Evolutionary conservation across 2,329 filamentous ascomycete genomes (phyloP).

Genomic region (Helotiales sp.): DNA sequence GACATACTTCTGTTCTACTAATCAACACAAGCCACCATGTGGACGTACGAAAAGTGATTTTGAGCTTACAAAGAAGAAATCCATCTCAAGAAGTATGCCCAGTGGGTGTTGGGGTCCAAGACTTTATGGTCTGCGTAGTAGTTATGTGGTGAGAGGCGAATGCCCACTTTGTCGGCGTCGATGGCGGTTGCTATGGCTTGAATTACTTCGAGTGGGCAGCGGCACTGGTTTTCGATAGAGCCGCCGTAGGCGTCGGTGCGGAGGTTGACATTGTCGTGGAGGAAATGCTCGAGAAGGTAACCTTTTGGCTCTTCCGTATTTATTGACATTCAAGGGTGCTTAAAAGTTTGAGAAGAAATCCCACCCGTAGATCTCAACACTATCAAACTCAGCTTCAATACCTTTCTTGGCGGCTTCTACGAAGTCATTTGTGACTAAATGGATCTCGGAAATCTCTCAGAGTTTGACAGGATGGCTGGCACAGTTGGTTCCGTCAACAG

Average conservation of each 20-base stretch:
- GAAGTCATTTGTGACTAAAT: conserved; percentile 32
- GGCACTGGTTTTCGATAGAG: conserved; percentile 53
- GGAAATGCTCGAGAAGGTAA: conserved; percentile 62
- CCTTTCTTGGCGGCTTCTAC: conserved; percentile 46
- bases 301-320: conserved; percentile 48
- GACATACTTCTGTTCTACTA: neutral
- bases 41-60: conserved; percentile 27
- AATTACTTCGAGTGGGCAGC: conserved; percentile 59
- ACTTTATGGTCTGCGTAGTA: conserved; percentile 64
- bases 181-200: conserved; percentile 54
- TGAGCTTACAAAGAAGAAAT: conserved; percentile 36
- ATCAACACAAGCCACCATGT: conserved; percentile 20
- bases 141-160: conserved; percentile 62
- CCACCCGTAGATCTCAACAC: conserved; percentile 49
- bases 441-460: conserved; percentile 45
- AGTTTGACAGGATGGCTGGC: conserved; percentile 42
- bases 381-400: conserved; percentile 57
- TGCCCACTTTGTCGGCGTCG: conserved; percentile 57
- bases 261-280: conserved; percentile 58
- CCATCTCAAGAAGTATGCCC: conserved; percentile 43
- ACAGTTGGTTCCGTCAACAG: conserved; percentile 25
- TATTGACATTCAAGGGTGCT: neutral
- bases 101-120: conserved; percentile 44
- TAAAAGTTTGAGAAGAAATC: neutral
- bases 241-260: conserved; percentile 58